Evolutionary conservation across 2,329 filamentous ascomycete species (phyloP), one percentile per base, ranked within the genome.

Genomic region (Epichloe glyceriae): DNA sequence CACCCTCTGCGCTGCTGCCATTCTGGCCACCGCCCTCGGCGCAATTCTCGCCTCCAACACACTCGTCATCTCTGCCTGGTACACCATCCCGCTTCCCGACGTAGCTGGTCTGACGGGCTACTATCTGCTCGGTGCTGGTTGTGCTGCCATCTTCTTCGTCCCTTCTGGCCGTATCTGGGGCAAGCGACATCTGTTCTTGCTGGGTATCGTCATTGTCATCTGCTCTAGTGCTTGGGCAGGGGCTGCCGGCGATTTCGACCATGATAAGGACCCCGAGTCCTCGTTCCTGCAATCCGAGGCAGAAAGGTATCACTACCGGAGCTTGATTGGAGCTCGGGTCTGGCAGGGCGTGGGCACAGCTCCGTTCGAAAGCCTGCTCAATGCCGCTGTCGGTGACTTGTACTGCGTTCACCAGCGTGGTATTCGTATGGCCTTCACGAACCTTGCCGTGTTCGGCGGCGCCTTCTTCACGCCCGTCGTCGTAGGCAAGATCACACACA

Each of bases 31-130:
- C 12, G 85, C 86, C 0, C 80, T 95, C 10, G 88, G 86, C 33
- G 86, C 91, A 4, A 83, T 96, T 51, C 82, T 96, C 56, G 90
- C 90, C 44, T 87, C 90, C 52, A 90, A 94, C 67, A 94, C 89
- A 1, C 71, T 95, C 52, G 86, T 85, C 4, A 73, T 96, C 48
- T 78, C 83, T 4, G 70, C 85, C 33, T 74, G 80, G 62, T 88
- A 89, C 65, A 56, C 63, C 6, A 71, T 74, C 46, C 73, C 74
- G 46, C 87, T 95, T 60, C 86, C 84, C n/a, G 72, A 83, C 42
- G 80, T 90, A 52, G 89, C 89, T 3, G 72, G 93, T 12, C 70
- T 95, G 40, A 96, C 90, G 0, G 90, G 89, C 49, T 95, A 90
- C 66, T 90, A 88, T 64, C 75, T 96, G 19, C 78, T 90, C 30